These are phyloP conservation scores for Macrocybe gigantea DNA, from an alignment of 768 basidiomycete genomes.

Conservation along the genomic window DNA sequence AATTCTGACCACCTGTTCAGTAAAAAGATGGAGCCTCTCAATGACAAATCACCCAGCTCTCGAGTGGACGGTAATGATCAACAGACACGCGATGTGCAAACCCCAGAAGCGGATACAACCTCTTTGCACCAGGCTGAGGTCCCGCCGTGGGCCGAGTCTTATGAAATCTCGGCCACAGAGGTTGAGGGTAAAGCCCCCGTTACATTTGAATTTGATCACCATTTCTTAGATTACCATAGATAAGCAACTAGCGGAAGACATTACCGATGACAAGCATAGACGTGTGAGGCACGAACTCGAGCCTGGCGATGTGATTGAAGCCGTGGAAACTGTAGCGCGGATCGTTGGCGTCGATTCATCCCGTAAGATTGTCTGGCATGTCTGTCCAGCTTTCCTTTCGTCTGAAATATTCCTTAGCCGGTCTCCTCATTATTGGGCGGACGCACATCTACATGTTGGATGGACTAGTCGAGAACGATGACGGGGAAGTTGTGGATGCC, in stretches of 20 bases:
- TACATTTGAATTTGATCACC: not conserved
- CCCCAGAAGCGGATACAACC: constrained; percentile 44
- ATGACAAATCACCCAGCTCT: constrained; percentile 40
- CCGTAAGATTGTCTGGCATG: constrained; percentile 35
- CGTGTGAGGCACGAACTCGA: constrained; percentile 83
- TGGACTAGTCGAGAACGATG: constrained; percentile 80
- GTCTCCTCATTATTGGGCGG: constrained; percentile 80
- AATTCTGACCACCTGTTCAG: constrained; percentile 25
- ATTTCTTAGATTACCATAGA: constrained; percentile 22
- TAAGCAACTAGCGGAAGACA: constrained; percentile 65
- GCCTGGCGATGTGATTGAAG: constrained; percentile 86
- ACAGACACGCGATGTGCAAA: constrained; percentile 42
- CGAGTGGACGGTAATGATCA: constrained; percentile 40
- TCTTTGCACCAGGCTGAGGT: constrained; percentile 51
- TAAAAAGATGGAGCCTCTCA: constrained; percentile 70
- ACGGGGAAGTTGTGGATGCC: constrained; percentile 85
- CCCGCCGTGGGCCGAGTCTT: constrained; percentile 70
- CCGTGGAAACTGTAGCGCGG: constrained; percentile 78
- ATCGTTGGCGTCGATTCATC: constrained; percentile 90
- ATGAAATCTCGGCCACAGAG: constrained; percentile 60
- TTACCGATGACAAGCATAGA: constrained; percentile 84
- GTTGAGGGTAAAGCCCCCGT: constrained; percentile 42
- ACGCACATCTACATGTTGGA: constrained; percentile 89
- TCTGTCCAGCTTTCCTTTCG: not conserved
- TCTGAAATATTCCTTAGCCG: constrained; percentile 42